Evolutionary conservation across 2,329 filamentous ascomycete species (phyloP), one percentile per base, ranked within the genome.

Genomic region (Hypoxylon sp.): DNA sequence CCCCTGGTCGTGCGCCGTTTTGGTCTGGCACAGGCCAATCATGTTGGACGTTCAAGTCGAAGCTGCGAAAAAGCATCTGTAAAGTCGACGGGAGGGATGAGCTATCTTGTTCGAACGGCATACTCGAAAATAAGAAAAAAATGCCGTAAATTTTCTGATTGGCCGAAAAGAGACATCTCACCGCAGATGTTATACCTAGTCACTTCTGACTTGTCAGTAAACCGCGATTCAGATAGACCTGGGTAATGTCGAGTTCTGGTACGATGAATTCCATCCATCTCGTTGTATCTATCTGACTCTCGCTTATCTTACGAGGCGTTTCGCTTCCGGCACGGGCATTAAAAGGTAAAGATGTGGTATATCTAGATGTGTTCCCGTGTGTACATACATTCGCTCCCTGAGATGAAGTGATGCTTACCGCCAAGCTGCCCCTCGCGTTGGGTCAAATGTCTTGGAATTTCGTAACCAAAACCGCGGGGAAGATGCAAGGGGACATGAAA

Each of bases 11-110:
- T 61, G 55, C 40, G 48, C 54, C 23, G 37, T 13, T 42, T 18
- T 48, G 11, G 46, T 62, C 51, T 64, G 48, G 42, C 61, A 64
- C 61, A 64, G 11, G 40, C 58, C 55, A 64, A 64, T 64, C n/a
- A 38, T 43, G 33, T 33, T 43, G 46, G 20, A 35, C 55, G 31
- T 31, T 27, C 48, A 23, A 23, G 35, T n/a, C 8, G 9, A 47
- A 48, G 38, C 21, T 20, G 29, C 47, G 17, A 43, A 46, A 61
- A 51, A 55, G 50, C 40, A 61, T 48, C 29, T n/a, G 26, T 29
- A 17, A 54, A 7, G 18, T 23, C 23, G 13, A n/a, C n/a, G n/a
- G n/a, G 27, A 31, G 23, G 26, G 7, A 18, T 29, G 41, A 45
- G 1, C 9, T 41, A 41, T 9, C 10, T 21, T 21, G 23, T 7